Base-by-base conservation (phyloP, 768 basidiomycete genomes). In the Crucibulum laeve region DNA sequence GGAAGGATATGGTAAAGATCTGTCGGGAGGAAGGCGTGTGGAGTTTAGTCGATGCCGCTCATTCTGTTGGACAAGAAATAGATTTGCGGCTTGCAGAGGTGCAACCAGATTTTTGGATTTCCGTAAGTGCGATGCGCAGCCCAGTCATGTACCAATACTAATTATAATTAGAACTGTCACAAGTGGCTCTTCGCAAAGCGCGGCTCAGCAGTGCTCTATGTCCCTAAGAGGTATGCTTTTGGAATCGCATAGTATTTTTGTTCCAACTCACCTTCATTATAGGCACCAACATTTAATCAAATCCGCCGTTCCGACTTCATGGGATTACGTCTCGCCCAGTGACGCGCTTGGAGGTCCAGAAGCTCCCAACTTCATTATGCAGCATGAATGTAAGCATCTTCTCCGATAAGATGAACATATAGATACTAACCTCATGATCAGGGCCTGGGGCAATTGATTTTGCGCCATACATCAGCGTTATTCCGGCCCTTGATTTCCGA, bases 21-120 rank as follows among this genome's bases (percentile, higher is more conserved):
- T 84, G 83, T 55, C 68, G 71, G 41, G 71, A 82, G 49, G 80
- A 82, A 46, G 76, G 76, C 3, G 71, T 83, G 3, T 73, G 74
- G 54, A 81, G 72, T 24, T 57, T 91, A 11, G 64, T 91, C 5
- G 89, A 91, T 53, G 89, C 74, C 1, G 89, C 89, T 4, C 89
- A 91, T 54, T 76, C 79, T 3, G 75, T 91, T 30, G 89, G 89
- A 0, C 86, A 87, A 52, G 79, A 87, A 53, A 52, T 73, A 4
- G 61, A 76, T 42, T 70, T 88, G 44, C 72, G 88, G 53, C 58
- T 91, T 14, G 67, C 65, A 3, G 64, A 68, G 34, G 62, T 62
- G 1, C 64, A 68, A 40, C 82, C 82, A 3, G 88, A 90, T 60
- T 89, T 88, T 57, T 90, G 82, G 81, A 65, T 84, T 18, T 79